Percentiles rank a stretch among this genome's conserved stretches.
Evolutionary conservation across 2,329 filamentous ascomycete genomes (phyloP).

Genomic region (Cladophialophora exuberans): DNA sequence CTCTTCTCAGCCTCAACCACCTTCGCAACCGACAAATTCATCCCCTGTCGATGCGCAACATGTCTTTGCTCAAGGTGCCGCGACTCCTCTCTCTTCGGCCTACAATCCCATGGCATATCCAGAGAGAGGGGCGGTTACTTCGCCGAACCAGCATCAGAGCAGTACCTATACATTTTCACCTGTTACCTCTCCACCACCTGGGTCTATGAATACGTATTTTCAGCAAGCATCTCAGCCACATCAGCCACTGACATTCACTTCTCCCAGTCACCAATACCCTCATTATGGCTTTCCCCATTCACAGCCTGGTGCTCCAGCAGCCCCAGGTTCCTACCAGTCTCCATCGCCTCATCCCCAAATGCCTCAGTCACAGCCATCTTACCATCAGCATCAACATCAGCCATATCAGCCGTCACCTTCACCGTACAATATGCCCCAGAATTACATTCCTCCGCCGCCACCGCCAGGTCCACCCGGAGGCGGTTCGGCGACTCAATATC

Average conservation of each 20-base stretch:
- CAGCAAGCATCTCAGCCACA: slow-evolving; percentile 9
- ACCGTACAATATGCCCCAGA: slow-evolving; percentile 58
- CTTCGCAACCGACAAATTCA: slow-evolving; percentile 20
- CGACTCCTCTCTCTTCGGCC: slow-evolving; percentile 45
- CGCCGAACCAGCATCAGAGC: slow-evolving; percentile 24
- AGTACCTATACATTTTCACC: slow-evolving; percentile 25
- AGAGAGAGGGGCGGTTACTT: slow-evolving; percentile 22
- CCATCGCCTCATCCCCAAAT: slow-evolving; percentile 29
- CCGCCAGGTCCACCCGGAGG: slow-evolving; percentile 62
- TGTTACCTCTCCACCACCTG: slow-evolving; percentile 23
- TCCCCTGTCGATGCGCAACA: slow-evolving; percentile 29
- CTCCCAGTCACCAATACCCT: slow-evolving; percentile 28
- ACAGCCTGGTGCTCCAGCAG: slow-evolving; percentile 44
- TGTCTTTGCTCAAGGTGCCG: slow-evolving; percentile 41
- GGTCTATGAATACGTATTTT: slow-evolving; percentile 19
- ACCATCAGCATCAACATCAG: slow-evolving; percentile 44
- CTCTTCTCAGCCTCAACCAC: slow-evolving; percentile 17
- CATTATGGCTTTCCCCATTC: slow-evolving; percentile 29
- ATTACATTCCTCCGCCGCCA: slow-evolving; percentile 69
- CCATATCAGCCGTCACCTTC: slow-evolving; percentile 44
- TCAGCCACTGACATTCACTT: slow-evolving; percentile 29
- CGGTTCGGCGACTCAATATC: slow-evolving; percentile 59
- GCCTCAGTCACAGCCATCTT: slow-evolving; percentile 38
- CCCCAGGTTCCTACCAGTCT: slow-evolving; percentile 24
- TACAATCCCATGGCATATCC: slow-evolving; percentile 58